A percentile compares a stretch with the other conserved stretches of the same genome.
Conservation (phyloP, 2,329 filamentous ascomycete species). For the Akanthomyces muscarius region DNA sequence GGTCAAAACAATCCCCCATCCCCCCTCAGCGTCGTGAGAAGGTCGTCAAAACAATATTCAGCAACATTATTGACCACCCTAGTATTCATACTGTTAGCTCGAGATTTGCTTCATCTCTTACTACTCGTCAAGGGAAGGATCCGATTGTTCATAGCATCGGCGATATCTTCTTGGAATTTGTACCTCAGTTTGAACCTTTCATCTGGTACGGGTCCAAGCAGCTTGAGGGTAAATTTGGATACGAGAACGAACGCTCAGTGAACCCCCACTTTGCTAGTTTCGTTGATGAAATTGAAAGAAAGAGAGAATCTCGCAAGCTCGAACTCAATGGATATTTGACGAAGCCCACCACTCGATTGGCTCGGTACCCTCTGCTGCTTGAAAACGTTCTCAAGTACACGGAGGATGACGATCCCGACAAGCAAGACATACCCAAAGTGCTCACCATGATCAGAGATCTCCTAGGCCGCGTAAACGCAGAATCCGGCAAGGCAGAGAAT, state of each 20-base stretch:
- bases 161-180: slow-evolving; percentile 90
- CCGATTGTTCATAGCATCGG: slow-evolving; percentile 86
- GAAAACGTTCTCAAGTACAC: slow-evolving; percentile 93
- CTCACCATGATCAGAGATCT: slow-evolving; percentile 83
- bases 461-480: slow-evolving; percentile 82
- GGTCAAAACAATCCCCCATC: slow-evolving; percentile 79
- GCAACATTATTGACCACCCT: slow-evolving; percentile 81
- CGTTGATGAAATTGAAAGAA: slow-evolving; percentile 91
- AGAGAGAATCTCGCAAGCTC: slow-evolving; percentile 94
- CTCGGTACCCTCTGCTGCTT: slow-evolving; percentile 85
- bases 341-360: slow-evolving; percentile 92
- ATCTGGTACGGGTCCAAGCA: slow-evolving; percentile 96
- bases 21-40: slow-evolving; percentile 82
- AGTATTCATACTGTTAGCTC: slow-evolving; percentile 88
- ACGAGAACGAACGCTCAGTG: slow-evolving; percentile 87
- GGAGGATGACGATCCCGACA: slow-evolving; percentile 82
- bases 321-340: slow-evolving; percentile 97
- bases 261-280: slow-evolving; percentile 86
- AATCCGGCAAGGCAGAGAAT: slow-evolving; percentile 96
- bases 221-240: slow-evolving; percentile 94
- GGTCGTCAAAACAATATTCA: slow-evolving; percentile 92
- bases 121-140: slow-evolving; percentile 82
- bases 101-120: slow-evolving; percentile 80
- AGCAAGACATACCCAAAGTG: slow-evolving; percentile 86
- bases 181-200: slow-evolving; percentile 90